A percentile compares a stretch with the other conserved stretches of the same genome.
Conservation (phyloP, 805 yeast genomes). For the Blastobotrys robertii region DNA sequence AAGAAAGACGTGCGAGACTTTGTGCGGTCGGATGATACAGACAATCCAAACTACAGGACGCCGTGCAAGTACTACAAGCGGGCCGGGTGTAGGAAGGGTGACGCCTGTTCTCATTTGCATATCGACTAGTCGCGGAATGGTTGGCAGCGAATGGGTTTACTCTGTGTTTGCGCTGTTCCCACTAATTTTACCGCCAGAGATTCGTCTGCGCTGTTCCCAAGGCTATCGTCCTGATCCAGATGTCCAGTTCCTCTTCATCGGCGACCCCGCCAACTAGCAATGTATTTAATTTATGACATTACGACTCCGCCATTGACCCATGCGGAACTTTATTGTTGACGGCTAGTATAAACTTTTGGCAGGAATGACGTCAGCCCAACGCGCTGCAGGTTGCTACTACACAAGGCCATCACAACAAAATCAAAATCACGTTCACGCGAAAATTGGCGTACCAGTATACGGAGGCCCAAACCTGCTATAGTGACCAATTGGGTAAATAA, state of each 20-base stretch:
- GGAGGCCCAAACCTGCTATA: no score
- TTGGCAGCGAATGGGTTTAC: no score
- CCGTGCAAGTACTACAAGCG: constrained; percentile 7
- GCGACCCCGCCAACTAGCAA: background rate
- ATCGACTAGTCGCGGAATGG: background rate
- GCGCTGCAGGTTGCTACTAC: no score
- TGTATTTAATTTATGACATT: background rate
- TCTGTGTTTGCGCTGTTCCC: no score
- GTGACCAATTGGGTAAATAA: no score
- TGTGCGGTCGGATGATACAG: constrained; percentile 6
- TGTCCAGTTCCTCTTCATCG: no score
- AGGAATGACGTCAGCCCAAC: background rate
- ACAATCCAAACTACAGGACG: constrained; percentile 3
- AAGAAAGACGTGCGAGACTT: constrained; percentile 7
- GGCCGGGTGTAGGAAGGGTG: constrained; percentile 7
- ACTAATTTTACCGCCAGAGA: no score
- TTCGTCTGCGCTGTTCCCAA: no score
- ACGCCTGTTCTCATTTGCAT: constrained; percentile 9
- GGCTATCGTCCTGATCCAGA: no score
- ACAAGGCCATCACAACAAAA: no score
- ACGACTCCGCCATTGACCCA: background rate
- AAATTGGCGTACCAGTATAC: no score
- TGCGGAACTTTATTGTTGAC: background rate
- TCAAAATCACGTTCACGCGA: no score
- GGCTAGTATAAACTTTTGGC: background rate